These are phyloP conservation scores for Blastomyces silverae DNA, from an alignment of 2,329 filamentous ascomycete genomes.

Conservation along the genomic window DNA sequence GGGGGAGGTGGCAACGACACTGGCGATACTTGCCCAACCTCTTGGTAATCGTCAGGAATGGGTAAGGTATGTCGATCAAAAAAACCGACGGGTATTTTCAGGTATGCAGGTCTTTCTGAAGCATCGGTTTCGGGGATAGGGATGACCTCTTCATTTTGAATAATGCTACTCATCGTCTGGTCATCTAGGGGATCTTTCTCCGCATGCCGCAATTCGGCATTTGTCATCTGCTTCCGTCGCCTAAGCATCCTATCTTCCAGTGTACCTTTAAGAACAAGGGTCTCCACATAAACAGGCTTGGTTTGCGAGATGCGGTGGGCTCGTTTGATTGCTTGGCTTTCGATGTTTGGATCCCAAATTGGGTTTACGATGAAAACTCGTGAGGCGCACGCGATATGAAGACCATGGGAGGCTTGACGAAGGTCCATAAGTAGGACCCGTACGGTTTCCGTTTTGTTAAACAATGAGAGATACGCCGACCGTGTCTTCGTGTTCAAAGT, in stretches of 20 bases:
- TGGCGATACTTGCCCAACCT: constrained; percentile 6
- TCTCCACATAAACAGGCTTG: constrained; percentile 74
- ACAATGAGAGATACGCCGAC: constrained; percentile 69
- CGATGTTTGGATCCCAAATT: constrained; percentile 73
- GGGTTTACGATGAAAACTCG: constrained; percentile 86
- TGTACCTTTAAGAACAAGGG: constrained; percentile 68
- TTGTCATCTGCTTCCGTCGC: constrained; percentile 67
- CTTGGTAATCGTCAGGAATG: constrained; percentile 29
- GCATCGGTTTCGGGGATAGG: constrained; percentile 33
- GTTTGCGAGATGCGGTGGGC: constrained; percentile 81
- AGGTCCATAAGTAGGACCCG: constrained; percentile 86
- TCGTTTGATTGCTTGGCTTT: constrained; percentile 86
- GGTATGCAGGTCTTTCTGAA: constrained; percentile 25
- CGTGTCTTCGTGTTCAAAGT: constrained; percentile 56
- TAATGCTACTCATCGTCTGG: constrained; percentile 51
- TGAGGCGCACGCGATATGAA: constrained; percentile 77
- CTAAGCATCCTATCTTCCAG: constrained; percentile 79
- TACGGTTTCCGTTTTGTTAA: constrained; percentile 62
- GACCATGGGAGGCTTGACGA: constrained; percentile 77
- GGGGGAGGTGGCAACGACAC: neutral
- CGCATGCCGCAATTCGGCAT: constrained; percentile 48
- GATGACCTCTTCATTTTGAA: constrained; percentile 50
- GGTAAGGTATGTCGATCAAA: constrained; percentile 37
- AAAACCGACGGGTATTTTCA: constrained; percentile 30
- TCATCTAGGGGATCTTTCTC: constrained; percentile 56